A percentile compares a stretch with the other conserved stretches of the same genome.
Evolutionary conservation across 2,329 filamentous ascomycete genomes (phyloP).

Genomic region (Ceratocystis albifundus): DNA sequence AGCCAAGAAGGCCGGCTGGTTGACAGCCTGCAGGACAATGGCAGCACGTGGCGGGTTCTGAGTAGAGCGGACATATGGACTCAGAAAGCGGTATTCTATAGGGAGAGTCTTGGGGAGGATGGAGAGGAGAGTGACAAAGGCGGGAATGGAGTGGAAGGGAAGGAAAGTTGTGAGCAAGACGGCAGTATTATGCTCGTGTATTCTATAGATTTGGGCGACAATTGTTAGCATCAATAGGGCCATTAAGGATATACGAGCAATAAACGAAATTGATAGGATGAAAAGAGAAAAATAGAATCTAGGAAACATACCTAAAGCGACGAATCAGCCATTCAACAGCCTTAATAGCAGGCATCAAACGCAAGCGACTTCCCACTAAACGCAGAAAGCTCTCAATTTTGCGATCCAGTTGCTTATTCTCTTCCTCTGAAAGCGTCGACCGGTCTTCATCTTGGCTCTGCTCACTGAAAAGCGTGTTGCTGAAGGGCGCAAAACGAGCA

Average conservation of each 20-base stretch:
- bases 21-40: constrained; percentile 71
- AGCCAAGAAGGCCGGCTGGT: constrained; percentile 64
- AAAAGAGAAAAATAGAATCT: background rate
- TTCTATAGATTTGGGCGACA: constrained; percentile 38
- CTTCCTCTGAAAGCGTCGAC: constrained; percentile 64
- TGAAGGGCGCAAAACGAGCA: constrained; percentile 61
- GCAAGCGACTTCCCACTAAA: constrained; percentile 61
- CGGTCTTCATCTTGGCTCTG: constrained; percentile 85
- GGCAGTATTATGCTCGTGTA: constrained; percentile 82
- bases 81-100: constrained; percentile 67
- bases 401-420: constrained; percentile 71
- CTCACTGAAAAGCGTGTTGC: constrained; percentile 75
- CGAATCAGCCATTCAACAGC: constrained; percentile 90
- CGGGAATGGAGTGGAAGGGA: constrained; percentile 77
- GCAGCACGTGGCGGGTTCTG: constrained; percentile 67
- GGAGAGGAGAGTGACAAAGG: constrained; percentile 75
- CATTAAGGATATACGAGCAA: constrained; percentile 9
- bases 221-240: constrained; percentile 13
- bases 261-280: background rate
- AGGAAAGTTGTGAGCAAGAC: constrained; percentile 74
- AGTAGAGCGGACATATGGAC: constrained; percentile 70
- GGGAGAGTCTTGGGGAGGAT: constrained; percentile 71
- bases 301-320: constrained; percentile 61
- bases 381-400: constrained; percentile 74
- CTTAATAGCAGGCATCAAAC: constrained; percentile 79